Conservation (phyloP, 1,284 basidiomycete genomes). For the Ganoderma resinaceum region DNA sequence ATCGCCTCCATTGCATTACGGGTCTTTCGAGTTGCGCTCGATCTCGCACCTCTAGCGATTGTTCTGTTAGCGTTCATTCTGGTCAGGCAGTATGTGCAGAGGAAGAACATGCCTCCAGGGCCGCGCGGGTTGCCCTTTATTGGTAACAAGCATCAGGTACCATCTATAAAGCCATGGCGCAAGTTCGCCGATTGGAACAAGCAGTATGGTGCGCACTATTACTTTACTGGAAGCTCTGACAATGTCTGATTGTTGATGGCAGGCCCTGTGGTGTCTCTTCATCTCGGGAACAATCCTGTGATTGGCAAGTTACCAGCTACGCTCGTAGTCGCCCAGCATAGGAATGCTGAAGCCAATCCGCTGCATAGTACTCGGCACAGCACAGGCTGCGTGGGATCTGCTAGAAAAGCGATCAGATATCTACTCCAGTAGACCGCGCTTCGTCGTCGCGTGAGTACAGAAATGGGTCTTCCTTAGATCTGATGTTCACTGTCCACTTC, state of each 20-base stretch:
- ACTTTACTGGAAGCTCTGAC: background rate
- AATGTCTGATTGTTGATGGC: constrained; percentile 4
- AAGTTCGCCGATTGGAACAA: constrained; percentile 57
- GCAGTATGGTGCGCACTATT: constrained; percentile 47
- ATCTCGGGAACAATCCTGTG: constrained; percentile 58
- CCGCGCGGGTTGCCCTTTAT: constrained; percentile 51
- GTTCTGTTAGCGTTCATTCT: constrained; percentile 5
- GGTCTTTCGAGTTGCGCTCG: background rate
- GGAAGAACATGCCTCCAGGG: constrained; percentile 50
- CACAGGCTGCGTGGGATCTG: constrained; percentile 59
- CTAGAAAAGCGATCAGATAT: constrained; percentile 59
- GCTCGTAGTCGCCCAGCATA: background rate
- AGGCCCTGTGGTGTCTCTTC: constrained; percentile 62
- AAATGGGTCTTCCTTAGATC: background rate
- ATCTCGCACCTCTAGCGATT: constrained; percentile 8
- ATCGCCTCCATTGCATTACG: background rate
- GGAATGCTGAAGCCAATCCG: too few species aligned
- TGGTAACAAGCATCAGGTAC: constrained; percentile 56
- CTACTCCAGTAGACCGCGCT: constrained; percentile 58
- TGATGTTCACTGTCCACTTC: background rate
- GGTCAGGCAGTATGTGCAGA: constrained; percentile 22
- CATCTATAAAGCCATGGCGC: constrained; percentile 54
- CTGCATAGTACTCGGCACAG: constrained; percentile 51
- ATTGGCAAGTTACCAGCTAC: constrained; percentile 41
- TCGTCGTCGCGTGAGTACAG: constrained; percentile 47